A percentile compares a stretch with the other conserved stretches of the same genome.
phyloP scores from a whole-genome alignment of 1,284 basidiomycete genomes.

The Mycena sp. region DNA sequence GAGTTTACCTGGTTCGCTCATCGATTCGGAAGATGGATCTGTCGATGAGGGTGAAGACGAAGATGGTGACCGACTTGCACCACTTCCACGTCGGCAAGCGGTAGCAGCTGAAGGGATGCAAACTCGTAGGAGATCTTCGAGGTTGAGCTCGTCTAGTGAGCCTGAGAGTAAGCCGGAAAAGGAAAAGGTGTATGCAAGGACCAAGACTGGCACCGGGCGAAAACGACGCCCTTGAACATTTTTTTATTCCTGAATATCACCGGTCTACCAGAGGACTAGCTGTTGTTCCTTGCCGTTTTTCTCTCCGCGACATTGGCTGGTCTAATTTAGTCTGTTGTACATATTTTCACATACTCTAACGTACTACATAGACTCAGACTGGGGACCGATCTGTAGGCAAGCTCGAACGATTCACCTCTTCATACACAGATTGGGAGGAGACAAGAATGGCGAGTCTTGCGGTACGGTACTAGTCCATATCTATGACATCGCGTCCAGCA shows the following conservation, averaged over 20 bases:
- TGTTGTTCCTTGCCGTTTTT: too few relatives aligned
- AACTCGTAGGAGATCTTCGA: constrained; percentile 52
- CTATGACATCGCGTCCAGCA: too few relatives aligned
- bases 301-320: too few relatives aligned
- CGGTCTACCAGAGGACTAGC: background rate
- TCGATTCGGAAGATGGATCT: constrained; percentile 57
- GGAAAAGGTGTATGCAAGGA: constrained; percentile 16
- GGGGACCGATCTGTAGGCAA: too few relatives aligned
- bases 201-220: constrained; percentile 11
- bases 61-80: constrained; percentile 58
- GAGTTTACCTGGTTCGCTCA: constrained; percentile 65
- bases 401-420: too few relatives aligned
- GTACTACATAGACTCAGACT: too few relatives aligned
- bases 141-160: constrained; percentile 38
- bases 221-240: constrained; percentile 18
- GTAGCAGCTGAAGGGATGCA: constrained; percentile 44
- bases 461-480: too few relatives aligned
- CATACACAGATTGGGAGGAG: too few relatives aligned
- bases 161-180: constrained; percentile 15
- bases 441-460: too few relatives aligned
- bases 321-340: too few relatives aligned
- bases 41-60: constrained; percentile 58
- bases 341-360: too few relatives aligned
- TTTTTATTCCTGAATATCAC: constrained; percentile 4
- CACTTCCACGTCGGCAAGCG: constrained; percentile 52